Percentiles rank a stretch among this genome's conserved stretches.
Evolutionary conservation across 805 yeast genomes (phyloP).

Genomic region (Wickerhamiella qilinensis): DNA sequence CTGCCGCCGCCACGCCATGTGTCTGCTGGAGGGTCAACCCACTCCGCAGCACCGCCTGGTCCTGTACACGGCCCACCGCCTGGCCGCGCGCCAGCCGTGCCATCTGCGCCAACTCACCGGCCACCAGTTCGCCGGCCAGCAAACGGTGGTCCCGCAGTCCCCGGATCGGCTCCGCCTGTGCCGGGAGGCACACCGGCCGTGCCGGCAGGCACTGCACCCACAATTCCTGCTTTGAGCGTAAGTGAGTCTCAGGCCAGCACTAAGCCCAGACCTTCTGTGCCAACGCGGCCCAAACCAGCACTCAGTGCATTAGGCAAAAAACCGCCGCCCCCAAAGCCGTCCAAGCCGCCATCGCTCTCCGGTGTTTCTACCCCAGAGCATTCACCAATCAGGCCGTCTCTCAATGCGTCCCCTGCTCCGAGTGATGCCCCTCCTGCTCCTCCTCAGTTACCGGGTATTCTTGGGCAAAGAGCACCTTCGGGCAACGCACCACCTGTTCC

Average conservation of each 20-base stretch:
- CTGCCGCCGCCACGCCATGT: not conserved
- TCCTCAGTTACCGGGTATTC: no score
- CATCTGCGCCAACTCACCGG: no score
- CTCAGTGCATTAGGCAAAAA: not conserved
- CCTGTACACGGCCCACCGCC: not conserved
- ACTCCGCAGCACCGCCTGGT: not conserved
- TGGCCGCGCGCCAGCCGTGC: not conserved
- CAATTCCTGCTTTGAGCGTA: not conserved
- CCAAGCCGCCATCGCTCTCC: not conserved
- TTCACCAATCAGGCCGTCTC: no score
- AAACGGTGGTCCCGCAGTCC: not conserved
- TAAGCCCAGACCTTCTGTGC: not conserved
- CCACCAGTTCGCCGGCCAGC: not conserved
- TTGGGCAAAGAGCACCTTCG: no score
- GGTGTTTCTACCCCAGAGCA: no score
- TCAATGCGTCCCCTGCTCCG: no score
- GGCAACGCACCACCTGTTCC: no score
- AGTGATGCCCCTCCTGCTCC: no score
- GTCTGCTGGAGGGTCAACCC: not conserved
- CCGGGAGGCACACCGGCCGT: constrained; percentile 2
- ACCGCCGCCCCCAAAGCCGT: not conserved
- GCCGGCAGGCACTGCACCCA: not conserved
- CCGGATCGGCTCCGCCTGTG: constrained; percentile 4
- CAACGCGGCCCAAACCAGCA: not conserved
- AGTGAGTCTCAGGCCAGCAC: not conserved